Percentiles rank a stretch among this genome's conserved stretches.
These are phyloP conservation scores for Anethum foeniculum DNA, from an alignment of 140 eudicot genomes.

Conservation along the genomic window DNA sequence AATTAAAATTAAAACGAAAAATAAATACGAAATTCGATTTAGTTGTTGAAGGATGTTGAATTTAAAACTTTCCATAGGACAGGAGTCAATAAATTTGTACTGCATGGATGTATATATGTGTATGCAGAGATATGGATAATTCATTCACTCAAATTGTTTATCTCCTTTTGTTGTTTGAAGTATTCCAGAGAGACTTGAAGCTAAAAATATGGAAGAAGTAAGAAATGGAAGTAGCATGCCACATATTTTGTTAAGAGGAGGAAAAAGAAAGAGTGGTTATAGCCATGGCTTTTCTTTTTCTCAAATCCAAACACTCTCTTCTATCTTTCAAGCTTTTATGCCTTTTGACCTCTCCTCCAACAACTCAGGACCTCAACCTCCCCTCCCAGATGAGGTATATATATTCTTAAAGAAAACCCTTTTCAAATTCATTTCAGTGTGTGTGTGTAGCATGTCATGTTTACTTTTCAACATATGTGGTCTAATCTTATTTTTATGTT, in stretches of 20 bases:
- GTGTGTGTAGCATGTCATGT: too few species aligned
- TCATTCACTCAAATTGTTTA: background rate
- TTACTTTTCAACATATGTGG: background rate
- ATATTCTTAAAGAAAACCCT: background rate
- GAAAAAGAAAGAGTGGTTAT: background rate
- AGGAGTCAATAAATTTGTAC: too few species aligned
- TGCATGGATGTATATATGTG: too few species aligned
- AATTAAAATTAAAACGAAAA: too few species aligned
- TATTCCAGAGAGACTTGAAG: background rate
- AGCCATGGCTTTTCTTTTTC: conserved; percentile 1
- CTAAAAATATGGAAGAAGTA: background rate
- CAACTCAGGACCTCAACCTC: background rate
- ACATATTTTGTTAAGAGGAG: conserved; percentile 4
- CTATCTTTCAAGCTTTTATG: conserved; percentile 6
- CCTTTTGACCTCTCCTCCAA: background rate
- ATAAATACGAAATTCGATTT: too few species aligned
- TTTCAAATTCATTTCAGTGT: too few species aligned
- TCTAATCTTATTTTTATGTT: background rate
- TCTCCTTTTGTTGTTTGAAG: background rate
- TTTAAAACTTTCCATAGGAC: too few species aligned
- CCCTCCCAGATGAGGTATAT: background rate
- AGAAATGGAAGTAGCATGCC: too few species aligned
- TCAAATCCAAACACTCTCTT: conserved; percentile 8
- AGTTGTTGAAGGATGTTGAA: too few species aligned
- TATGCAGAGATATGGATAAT: too few species aligned